Evolutionary conservation across 805 yeast genomes (phyloP).

Genomic region (Sugiyamaella valdiviana): DNA sequence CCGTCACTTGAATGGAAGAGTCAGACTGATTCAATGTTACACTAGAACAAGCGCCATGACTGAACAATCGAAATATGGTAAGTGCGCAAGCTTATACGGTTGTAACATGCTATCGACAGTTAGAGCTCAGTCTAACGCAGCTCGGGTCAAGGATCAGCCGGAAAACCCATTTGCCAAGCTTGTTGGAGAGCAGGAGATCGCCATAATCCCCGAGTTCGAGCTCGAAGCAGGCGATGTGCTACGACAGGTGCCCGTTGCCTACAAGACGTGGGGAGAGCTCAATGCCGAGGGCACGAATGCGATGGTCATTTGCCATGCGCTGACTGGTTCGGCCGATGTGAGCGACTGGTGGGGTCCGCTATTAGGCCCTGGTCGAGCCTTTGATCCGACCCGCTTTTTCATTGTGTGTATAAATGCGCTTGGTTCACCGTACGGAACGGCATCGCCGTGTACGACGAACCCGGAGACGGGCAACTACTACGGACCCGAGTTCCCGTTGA

Average conservation of each 20-base stretch:
- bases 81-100: not conserved
- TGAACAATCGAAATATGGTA: not conserved
- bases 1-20: not conserved
- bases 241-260: slow-evolving; percentile 79
- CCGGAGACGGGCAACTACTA: slow-evolving; percentile 67
- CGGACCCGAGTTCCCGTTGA: slow-evolving; percentile 93
- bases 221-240: slow-evolving; percentile 80
- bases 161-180: slow-evolving; percentile 62
- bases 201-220: slow-evolving; percentile 63
- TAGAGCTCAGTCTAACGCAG: not conserved
- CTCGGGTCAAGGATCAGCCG: slow-evolving; percentile 14
- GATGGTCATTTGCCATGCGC: slow-evolving; percentile 89
- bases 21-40: not conserved
- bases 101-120: not conserved
- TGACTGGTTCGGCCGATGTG: slow-evolving; percentile 93
- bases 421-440: slow-evolving; percentile 95
- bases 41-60: not conserved
- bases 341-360: slow-evolving; percentile 99
- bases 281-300: slow-evolving; percentile 67
- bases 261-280: slow-evolving; percentile 89
- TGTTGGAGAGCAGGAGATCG: slow-evolving; percentile 72
- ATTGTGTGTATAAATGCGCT: slow-evolving; percentile 85
- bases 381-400: slow-evolving; percentile 84
- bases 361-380: slow-evolving; percentile 76
- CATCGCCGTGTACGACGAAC: slow-evolving; percentile 82